Percentiles rank a stretch among this genome's conserved stretches.
phyloP scores from a whole-genome alignment of 2,329 filamentous ascomycete species.

The Penicillium sp. region DNA sequence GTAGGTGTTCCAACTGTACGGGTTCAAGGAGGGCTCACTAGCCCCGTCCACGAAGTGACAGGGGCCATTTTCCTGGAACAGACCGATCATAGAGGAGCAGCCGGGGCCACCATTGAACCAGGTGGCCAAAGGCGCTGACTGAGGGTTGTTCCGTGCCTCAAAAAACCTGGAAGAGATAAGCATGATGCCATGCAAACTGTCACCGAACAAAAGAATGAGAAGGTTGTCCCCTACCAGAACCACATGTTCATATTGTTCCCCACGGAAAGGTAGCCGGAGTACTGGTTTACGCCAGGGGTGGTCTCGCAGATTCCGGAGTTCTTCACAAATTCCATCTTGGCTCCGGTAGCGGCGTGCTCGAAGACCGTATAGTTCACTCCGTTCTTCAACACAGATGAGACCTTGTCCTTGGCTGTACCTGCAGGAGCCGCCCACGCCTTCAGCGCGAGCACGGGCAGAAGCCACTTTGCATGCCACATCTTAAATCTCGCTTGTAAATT shows the following conservation, averaged over 20 bases:
- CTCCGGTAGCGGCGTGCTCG: constrained; percentile 44
- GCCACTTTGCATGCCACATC: constrained; percentile 3
- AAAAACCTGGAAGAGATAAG: constrained; percentile 27
- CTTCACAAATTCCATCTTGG: constrained; percentile 44
- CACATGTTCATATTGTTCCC: constrained; percentile 42
- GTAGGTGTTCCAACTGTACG: constrained; percentile 15
- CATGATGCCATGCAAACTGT: not conserved
- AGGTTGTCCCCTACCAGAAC: constrained; percentile 29
- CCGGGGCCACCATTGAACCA: constrained; percentile 52
- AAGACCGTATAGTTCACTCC: constrained; percentile 43
- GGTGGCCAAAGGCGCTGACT: constrained; percentile 45
- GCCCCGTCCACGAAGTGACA: constrained; percentile 19
- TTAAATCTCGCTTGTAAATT: too few species aligned
- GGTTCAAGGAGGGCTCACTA: constrained; percentile 14
- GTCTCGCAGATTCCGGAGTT: constrained; percentile 51
- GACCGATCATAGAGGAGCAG: constrained; percentile 47
- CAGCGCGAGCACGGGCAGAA: not conserved
- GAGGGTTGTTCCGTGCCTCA: constrained; percentile 38
- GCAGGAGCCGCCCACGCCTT: not conserved
- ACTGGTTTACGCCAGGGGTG: constrained; percentile 46
- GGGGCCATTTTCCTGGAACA: constrained; percentile 47
- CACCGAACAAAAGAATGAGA: not conserved
- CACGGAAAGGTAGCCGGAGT: constrained; percentile 48
- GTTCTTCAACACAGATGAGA: constrained; percentile 28
- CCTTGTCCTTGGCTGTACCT: constrained; percentile 2